Percentiles rank a stretch among this genome's conserved stretches.
phyloP scores from a whole-genome alignment of 2,329 filamentous ascomycete genomes.

The Colletotrichum lini region DNA sequence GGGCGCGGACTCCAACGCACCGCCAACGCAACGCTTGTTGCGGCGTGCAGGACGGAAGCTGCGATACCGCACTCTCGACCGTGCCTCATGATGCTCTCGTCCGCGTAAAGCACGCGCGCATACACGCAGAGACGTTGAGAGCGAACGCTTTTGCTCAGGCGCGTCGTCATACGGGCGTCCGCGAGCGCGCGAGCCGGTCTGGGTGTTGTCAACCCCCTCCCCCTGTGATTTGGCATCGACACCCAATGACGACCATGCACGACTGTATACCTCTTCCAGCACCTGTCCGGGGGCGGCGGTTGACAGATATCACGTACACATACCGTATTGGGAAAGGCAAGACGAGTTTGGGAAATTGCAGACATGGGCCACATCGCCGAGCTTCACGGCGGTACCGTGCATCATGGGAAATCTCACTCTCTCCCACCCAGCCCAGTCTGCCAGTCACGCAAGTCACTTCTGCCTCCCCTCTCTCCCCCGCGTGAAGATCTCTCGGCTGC shows the following conservation, averaged over 20 bases:
- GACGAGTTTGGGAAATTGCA: neutral
- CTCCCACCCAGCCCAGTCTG: too few relatives aligned
- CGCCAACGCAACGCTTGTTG: neutral
- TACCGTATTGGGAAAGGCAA: neutral
- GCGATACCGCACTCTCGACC: neutral
- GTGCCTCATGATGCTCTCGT: neutral
- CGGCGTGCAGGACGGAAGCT: neutral
- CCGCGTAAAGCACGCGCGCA: neutral
- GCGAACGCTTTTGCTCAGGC: too few relatives aligned
- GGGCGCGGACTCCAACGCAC: neutral
- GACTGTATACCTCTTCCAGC: neutral
- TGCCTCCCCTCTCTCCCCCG: neutral
- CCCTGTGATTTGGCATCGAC: neutral
- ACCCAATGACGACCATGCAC: neutral
- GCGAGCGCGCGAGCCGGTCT: neutral
- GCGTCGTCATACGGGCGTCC: neutral
- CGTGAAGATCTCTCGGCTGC: constrained; percentile 8
- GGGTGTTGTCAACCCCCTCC: neutral
- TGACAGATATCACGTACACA: neutral
- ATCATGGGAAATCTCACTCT: neutral
- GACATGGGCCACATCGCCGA: neutral
- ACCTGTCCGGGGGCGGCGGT: neutral
- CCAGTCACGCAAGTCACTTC: too few relatives aligned
- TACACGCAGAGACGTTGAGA: neutral
- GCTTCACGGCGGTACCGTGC: neutral